Base-by-base conservation (phyloP, 2,329 filamentous ascomycete species). In the Shiraia sp. region DNA sequence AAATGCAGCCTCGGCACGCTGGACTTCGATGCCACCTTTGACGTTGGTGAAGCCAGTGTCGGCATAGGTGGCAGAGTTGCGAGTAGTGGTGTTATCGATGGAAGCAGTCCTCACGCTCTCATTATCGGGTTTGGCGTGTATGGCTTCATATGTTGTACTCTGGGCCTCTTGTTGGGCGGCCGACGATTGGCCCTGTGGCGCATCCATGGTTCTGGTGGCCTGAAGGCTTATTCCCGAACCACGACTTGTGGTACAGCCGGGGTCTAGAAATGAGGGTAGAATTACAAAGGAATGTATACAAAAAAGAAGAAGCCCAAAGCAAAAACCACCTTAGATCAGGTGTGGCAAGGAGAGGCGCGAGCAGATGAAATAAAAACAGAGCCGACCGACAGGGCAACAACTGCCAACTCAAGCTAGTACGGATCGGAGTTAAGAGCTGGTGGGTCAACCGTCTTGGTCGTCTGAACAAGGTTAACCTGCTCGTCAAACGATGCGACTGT, bases 1-100 rank as follows among this genome's bases (percentile, higher is more conserved):
- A 51, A 90, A 91, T 17, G 90, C 85, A 23, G 79, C 80, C 65
- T 88, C 80, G 30, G 87, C 87, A 37, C 79, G 78, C 44, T 80
- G 74, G 36, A 91, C 78, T 7, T 86, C 82, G 23, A 90, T 77
- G 6, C 61, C 57, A 26, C 50, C 47, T 29, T 14, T 36, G 28
- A 45, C 43, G 33, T 53, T 29, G 34, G n/a, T 47, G 33, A 43
- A 46, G 28, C 36, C 47, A n/a, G 53, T 56, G 14, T 59, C 51
- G 8, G 45, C 44, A 38, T 47, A 40, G 23, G 61, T 51, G 17
- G 55, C 45, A 12, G 50, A 53, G 26, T 59, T 62, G 45, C 46
- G 51, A 13, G 47, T 49, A 10, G 51, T 57, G 42, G 42, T 45
- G 23, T 53, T 52, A 34, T 55, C 42, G 28, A 54, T 47, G 16